Evolutionary conservation across 2,329 filamentous ascomycete genomes (phyloP).

Genomic region (Ophiosphaerella korrae): DNA sequence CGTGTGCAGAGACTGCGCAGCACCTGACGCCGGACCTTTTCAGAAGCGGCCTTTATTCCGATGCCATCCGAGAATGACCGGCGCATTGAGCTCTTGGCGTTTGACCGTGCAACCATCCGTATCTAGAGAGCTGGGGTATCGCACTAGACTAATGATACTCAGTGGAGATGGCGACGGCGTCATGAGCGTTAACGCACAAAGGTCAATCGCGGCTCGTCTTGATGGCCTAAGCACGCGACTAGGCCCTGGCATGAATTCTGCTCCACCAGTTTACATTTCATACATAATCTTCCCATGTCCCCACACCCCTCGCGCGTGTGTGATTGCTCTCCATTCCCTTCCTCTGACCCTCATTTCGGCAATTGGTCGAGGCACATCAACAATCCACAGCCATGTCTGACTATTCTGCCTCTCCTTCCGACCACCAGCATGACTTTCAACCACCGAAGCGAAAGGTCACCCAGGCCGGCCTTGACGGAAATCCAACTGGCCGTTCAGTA

Average conservation of each 20-base stretch:
- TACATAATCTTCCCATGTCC: slow-evolving; percentile 42
- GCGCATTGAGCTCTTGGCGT: slow-evolving; percentile 12
- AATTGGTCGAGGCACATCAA: slow-evolving; percentile 17
- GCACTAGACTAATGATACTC: slow-evolving; percentile 36
- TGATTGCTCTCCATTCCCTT: slow-evolving; percentile 16
- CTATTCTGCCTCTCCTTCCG: slow-evolving; percentile 43
- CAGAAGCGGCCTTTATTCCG: slow-evolving; percentile 34
- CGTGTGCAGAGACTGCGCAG: slow-evolving; percentile 12
- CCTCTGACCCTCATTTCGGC: slow-evolving; percentile 18
- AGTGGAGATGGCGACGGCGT: slow-evolving; percentile 40
- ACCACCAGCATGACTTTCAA: slow-evolving; percentile 36
- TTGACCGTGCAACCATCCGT: slow-evolving; percentile 23
- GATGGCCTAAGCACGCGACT: slow-evolving; percentile 35
- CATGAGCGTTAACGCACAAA: slow-evolving; percentile 42
- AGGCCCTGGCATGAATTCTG: slow-evolving; percentile 35
- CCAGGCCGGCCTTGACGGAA: slow-evolving; percentile 59
- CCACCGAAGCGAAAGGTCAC: slow-evolving; percentile 64
- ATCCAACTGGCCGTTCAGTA: slow-evolving; percentile 58
- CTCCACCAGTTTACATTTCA: slow-evolving; percentile 32
- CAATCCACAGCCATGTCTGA: slow-evolving; percentile 43
- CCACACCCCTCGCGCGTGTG: slow-evolving; percentile 30
- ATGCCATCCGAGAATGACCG: slow-evolving; percentile 41
- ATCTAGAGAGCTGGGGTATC: slow-evolving; percentile 46
- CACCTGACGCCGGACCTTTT: slow-evolving; percentile 33
- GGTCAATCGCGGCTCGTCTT: slow-evolving; percentile 37